Base-by-base conservation (phyloP, 140 eudicot genomes). In the Cichorium intybus region DNA sequence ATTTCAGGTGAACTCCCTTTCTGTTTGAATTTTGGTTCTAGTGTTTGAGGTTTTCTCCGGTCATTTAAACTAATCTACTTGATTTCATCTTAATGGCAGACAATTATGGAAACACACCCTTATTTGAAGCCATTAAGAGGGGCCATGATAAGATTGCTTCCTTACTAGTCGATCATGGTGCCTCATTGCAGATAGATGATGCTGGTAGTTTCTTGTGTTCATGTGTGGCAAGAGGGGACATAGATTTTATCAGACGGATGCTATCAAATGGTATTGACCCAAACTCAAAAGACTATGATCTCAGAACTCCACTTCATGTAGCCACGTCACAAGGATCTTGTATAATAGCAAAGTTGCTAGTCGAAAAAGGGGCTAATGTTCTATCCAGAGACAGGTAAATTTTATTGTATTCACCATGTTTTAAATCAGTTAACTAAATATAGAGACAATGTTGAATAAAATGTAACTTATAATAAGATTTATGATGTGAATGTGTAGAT, bases 361-460 rank as follows among this genome's bases (percentile, higher is more conserved):
- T 92, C 55, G 86, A 85, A 55, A 86, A 89, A 39, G 98, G 98
- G 47, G 98, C 96, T 18, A 77, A 79, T 76, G 98, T 92, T 71
- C 67, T 85, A 35, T 54, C 75, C 11, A 93, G 75, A 62, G 97
- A 93, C 88, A 88, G 95, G 99, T 91, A 68, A 56, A 37, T 12
- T 56, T 23, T 34, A 46, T 54, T 16, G 27, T 33, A 7, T 60
- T 18, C 27, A 39, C 11, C 29, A 39, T 68, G 22, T 66, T 31
- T 43, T 21, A 82, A 77, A 55, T 53, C 51, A 34, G 46, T 59
- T 6, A 31, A 31, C 3, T 35, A 35, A 35, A 35, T 2, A 35
- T 35, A 9, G 5, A 34, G 11, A 34, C 39, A 34, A 34, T 6
- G 39, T 34, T 34, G 39, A 35, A 35, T 35, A 35, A 3, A 35